These are phyloP conservation scores for Tuber microsphaerosporum DNA, from an alignment of 495 filamentous ascomycete species.

Conservation along the genomic window DNA sequence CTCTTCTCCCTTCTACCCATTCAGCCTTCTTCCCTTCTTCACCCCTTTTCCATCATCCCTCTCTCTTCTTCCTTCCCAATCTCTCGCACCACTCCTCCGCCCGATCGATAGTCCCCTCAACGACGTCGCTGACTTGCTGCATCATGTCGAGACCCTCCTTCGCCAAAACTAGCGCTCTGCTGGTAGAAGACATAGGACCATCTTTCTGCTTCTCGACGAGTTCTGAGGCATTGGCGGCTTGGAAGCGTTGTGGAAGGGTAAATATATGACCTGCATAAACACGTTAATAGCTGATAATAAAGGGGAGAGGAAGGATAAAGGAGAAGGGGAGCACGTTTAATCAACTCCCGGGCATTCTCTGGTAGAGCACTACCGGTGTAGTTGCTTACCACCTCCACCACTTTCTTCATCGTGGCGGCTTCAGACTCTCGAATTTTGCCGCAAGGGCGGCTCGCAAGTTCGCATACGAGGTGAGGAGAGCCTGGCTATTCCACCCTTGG, in stretches of 20 bases:
- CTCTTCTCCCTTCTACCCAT: constrained; percentile 21
- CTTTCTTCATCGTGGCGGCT: constrained; percentile 65
- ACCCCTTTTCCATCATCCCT: constrained; percentile 7
- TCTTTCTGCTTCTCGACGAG: constrained; percentile 21
- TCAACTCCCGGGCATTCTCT: constrained; percentile 69
- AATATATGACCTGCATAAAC: constrained; percentile 52
- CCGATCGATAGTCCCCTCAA: constrained; percentile 74
- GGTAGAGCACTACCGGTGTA: constrained; percentile 80
- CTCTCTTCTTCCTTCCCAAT: constrained; percentile 54
- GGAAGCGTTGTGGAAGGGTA: constrained; percentile 70
- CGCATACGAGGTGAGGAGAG: constrained; percentile 29
- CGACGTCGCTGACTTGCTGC: constrained; percentile 68
- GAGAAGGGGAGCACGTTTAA: constrained; percentile 50
- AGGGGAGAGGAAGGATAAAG: not conserved
- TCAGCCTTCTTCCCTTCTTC: constrained; percentile 20
- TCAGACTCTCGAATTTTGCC: constrained; percentile 54
- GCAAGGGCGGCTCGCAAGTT: constrained; percentile 42
- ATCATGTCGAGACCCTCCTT: constrained; percentile 87
- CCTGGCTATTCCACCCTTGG: constrained; percentile 11
- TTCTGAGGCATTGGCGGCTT: constrained; percentile 44
- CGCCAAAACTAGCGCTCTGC: constrained; percentile 69
- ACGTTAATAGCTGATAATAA: not conserved
- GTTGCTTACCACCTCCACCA: constrained; percentile 71
- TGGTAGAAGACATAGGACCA: constrained; percentile 28
- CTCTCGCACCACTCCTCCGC: constrained; percentile 82